These are phyloP conservation scores for Aspergillus arachidicola DNA, from an alignment of 2,329 filamentous ascomycete genomes.

Conservation along the genomic window DNA sequence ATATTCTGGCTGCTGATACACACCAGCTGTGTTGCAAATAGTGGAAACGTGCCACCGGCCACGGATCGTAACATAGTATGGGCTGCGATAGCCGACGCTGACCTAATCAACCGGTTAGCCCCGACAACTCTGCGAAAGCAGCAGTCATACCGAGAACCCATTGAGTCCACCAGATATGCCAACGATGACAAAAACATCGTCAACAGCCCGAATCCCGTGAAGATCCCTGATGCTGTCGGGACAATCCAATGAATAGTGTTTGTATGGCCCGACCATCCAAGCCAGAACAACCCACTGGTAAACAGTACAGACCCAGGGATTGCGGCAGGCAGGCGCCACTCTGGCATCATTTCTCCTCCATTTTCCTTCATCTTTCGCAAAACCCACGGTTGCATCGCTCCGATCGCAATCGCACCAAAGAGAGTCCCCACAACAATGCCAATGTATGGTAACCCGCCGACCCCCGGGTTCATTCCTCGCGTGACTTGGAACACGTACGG, in stretches of 20 bases:
- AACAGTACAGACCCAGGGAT: constrained; percentile 56
- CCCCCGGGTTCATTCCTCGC: constrained; percentile 69
- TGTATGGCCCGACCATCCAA: constrained; percentile 69
- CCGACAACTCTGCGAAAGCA: too few relatives aligned
- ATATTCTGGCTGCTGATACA: too few relatives aligned
- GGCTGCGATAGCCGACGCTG: constrained; percentile 57
- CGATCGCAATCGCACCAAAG: constrained; percentile 65
- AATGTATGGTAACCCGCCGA: constrained; percentile 78
- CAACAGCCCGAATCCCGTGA: constrained; percentile 61
- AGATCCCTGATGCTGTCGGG: constrained; percentile 50
- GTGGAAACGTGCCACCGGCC: constrained; percentile 37
- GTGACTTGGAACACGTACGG: constrained; percentile 49
- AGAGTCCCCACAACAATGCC: constrained; percentile 78
- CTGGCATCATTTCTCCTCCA: constrained; percentile 58
- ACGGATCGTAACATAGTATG: constrained; percentile 52
- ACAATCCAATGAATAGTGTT: constrained; percentile 44
- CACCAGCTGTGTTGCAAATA: constrained; percentile 39
- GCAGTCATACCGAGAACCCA: not conserved
- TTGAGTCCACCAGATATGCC: constrained; percentile 61
- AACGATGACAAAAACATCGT: constrained; percentile 60
- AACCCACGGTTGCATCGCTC: constrained; percentile 67
- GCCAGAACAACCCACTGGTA: constrained; percentile 72
- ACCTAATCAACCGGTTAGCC: constrained; percentile 24
- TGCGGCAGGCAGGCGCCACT: constrained; percentile 59
- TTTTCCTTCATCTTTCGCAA: constrained; percentile 69